Conservation (phyloP, 2,329 filamentous ascomycete genomes). For the Diplodia scrobiculata region DNA sequence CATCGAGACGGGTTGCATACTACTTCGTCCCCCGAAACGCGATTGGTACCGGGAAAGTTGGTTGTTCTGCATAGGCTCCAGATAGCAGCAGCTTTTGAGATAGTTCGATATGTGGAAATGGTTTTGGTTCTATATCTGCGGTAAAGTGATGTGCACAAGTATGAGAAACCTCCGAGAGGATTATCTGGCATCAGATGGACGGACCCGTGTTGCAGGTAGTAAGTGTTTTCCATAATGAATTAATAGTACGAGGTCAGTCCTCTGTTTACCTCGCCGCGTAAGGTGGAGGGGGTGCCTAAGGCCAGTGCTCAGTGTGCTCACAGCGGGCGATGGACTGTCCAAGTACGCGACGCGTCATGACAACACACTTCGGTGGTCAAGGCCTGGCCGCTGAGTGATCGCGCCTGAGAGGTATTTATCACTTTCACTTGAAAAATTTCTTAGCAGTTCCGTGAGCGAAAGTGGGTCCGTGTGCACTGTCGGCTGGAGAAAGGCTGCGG, state of each 20-base stretch:
- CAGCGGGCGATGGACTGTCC: background rate
- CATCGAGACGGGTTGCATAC: background rate
- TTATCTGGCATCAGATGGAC: no score
- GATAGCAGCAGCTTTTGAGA: background rate
- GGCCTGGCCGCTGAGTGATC: background rate
- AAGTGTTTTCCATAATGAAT: background rate
- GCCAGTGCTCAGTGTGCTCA: background rate
- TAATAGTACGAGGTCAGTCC: background rate
- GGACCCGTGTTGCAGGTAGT: background rate
- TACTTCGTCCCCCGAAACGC: background rate
- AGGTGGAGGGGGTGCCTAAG: background rate
- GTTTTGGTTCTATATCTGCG: no score
- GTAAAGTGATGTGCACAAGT: no score
- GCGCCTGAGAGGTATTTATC: background rate
- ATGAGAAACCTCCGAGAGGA: no score
- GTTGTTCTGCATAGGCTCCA: background rate
- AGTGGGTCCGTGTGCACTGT: no score
- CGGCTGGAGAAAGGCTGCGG: background rate
- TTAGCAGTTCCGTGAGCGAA: background rate
- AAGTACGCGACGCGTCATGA: background rate
- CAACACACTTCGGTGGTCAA: background rate
- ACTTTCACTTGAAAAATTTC: background rate
- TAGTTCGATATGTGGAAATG: background rate
- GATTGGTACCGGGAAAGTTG: background rate
- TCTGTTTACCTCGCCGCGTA: background rate